Base-by-base conservation (phyloP, 2,329 filamentous ascomycete species). In the Dothistroma septosporum region DNA sequence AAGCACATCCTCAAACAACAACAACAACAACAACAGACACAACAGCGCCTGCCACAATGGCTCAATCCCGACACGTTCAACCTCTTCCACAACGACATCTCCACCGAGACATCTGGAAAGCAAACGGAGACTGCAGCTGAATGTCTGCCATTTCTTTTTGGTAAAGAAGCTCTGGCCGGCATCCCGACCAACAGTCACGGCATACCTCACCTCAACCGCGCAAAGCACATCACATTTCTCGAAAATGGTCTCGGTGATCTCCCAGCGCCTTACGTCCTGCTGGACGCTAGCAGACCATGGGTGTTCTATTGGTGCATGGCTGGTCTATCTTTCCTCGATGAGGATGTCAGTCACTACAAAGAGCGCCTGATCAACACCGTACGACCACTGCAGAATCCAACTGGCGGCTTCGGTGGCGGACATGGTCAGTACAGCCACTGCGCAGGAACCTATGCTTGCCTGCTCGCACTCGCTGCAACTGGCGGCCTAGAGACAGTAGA, bases 271-370 rank as follows among this genome's bases (percentile, higher is more conserved):
- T 96, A 89, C 75, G 86, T 88, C 56, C 82, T 82, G 53, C 85
- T 92, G 67, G 94, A 99, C 79, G 88, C 94, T 33, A 92, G 90
- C 72, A 82, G 93, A 58, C 92, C 94, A 10, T 99, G 94, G 94
- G 84, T 96, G 70, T 82, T 96, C 65, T 97, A 97, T 78, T 99
- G 94, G 94, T 89, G 85, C 57, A 80, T 97, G 57, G 85, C 87
- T 35, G 91, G 85, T 2, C 80, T 99, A 65, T 80, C 83, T 28
- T 80, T 92, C 35, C 78, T 99, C 54, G 92, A 91, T 53, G 85
- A 92, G 72, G 90, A 96, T 73, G 76, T 85, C 44, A 79, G 77
- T 8, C 70, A 74, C 58, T 93, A 91, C 75, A 84, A 87, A 59
- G 79, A 88, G 65, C 82, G 83, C 76, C 85, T 78, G 65, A 80